phyloP scores from a whole-genome alignment of 768 basidiomycete species.

The Pleurotus tuber-regium region DNA sequence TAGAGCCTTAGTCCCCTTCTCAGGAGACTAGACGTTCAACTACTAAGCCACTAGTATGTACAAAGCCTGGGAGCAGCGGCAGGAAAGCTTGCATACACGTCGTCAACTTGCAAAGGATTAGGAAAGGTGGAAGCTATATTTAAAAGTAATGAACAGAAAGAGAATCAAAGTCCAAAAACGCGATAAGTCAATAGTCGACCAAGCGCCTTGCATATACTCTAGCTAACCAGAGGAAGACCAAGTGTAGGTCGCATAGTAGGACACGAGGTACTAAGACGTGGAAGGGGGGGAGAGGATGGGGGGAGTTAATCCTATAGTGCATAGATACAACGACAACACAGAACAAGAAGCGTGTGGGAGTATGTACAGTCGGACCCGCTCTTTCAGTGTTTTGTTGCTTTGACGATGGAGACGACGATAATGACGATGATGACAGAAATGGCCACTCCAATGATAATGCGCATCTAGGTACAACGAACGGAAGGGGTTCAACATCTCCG shows the following conservation, averaged over 20 bases:
- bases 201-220: too few relatives aligned
- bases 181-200: neutral
- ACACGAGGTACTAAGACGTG: neutral
- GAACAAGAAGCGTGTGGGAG: neutral
- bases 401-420: slow-evolving; percentile 94
- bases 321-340: slow-evolving; percentile 13
- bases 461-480: slow-evolving; percentile 73
- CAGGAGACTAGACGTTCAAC: too few relatives aligned
- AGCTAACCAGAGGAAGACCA: too few relatives aligned
- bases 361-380: neutral
- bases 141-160: slow-evolving; percentile 1
- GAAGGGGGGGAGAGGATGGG: neutral
- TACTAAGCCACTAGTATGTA: neutral
- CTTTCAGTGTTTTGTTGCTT: slow-evolving; percentile 61
- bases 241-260: too few relatives aligned
- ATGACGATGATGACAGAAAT: slow-evolving; percentile 91
- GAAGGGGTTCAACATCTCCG: slow-evolving; percentile 10
- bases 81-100: neutral
- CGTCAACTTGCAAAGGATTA: neutral
- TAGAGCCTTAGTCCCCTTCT: too few relatives aligned
- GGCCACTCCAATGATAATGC: slow-evolving; percentile 91
- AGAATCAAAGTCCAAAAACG: neutral
- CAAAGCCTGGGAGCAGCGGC: neutral
- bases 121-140: slow-evolving; percentile 1
- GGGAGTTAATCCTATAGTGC: slow-evolving; percentile 12